Conservation (phyloP, 306 rosid species). For the Fragaria vesca region DNA sequence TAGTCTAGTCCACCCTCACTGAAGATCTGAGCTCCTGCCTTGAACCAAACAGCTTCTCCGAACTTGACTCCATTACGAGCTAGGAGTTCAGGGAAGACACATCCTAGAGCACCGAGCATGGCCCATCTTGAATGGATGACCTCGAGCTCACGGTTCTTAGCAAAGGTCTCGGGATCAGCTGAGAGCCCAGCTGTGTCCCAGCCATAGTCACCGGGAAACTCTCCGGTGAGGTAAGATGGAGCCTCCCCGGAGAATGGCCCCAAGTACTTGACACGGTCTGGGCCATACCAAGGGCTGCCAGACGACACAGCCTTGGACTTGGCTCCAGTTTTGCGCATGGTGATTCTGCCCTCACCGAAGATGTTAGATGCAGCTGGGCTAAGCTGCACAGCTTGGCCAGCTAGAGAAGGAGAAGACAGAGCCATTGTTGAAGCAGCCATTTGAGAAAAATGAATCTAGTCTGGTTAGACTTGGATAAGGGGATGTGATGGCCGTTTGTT, state of each 20-base stretch:
- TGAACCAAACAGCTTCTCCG: slow-evolving; percentile 45
- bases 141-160: slow-evolving; percentile 35
- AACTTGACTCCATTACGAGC: slow-evolving; percentile 41
- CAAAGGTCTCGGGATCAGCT: slow-evolving; percentile 37
- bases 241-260: slow-evolving; percentile 43
- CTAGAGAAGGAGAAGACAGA: slow-evolving; percentile 34
- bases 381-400: slow-evolving; percentile 34
- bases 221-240: slow-evolving; percentile 33
- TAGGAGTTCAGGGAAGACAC: slow-evolving; percentile 38
- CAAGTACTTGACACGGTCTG: slow-evolving; percentile 36
- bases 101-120: slow-evolving; percentile 33
- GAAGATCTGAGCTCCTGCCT: slow-evolving; percentile 38
- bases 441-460: neutral
- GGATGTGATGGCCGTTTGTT: neutral
- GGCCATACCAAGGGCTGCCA: slow-evolving; percentile 39
- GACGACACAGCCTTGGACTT: slow-evolving; percentile 18
- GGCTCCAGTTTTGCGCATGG: slow-evolving; percentile 25
- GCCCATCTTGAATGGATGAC: slow-evolving; percentile 38
- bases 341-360: slow-evolving; percentile 25
- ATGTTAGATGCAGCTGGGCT: slow-evolving; percentile 21
- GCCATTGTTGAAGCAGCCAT: slow-evolving; percentile 38
- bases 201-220: slow-evolving; percentile 40
- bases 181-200: slow-evolving; percentile 46
- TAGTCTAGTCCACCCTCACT: slow-evolving; percentile 41
- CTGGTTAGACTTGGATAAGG: neutral